These are phyloP conservation scores for Botrytis galanthina DNA, from an alignment of 2,329 filamentous ascomycete species.

Conservation along the genomic window DNA sequence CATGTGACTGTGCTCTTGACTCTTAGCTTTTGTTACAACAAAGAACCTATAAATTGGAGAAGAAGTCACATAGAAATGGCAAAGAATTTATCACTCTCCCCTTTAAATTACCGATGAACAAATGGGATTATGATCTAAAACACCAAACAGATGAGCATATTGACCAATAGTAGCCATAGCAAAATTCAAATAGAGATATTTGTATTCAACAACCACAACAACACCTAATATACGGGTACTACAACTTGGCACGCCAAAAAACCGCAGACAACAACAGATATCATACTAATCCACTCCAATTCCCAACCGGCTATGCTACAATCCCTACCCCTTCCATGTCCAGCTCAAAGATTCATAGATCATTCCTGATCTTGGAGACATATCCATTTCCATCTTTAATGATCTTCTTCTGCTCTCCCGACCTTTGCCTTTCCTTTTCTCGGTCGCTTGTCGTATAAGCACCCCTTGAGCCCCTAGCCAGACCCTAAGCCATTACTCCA, in stretches of 20 bases:
- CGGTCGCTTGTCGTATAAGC: slow-evolving; percentile 3
- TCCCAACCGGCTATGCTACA: slow-evolving; percentile 13
- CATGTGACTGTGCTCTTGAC: neutral
- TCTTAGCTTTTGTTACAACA: neutral
- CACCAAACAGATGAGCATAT: neutral
- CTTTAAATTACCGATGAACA: neutral
- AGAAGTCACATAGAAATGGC: neutral
- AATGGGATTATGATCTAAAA: neutral
- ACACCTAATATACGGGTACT: neutral
- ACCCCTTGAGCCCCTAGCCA: neutral
- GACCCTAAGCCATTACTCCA: slow-evolving; percentile 1
- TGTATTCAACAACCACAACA: neutral
- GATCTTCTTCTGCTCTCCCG: neutral
- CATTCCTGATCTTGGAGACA: slow-evolving; percentile 8
- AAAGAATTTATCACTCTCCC: neutral
- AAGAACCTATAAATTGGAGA: neutral
- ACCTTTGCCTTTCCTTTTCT: neutral
- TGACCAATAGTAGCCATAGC: neutral
- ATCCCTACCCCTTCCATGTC: neutral
- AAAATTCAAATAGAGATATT: neutral
- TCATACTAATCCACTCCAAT: slow-evolving; percentile 8
- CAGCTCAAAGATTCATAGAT: slow-evolving; percentile 1
- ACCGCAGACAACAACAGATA: neutral
- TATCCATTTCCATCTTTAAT: neutral
- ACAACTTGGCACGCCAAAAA: neutral